Conservation (phyloP, 257 asterid species). For the Solanum rostratum region DNA sequence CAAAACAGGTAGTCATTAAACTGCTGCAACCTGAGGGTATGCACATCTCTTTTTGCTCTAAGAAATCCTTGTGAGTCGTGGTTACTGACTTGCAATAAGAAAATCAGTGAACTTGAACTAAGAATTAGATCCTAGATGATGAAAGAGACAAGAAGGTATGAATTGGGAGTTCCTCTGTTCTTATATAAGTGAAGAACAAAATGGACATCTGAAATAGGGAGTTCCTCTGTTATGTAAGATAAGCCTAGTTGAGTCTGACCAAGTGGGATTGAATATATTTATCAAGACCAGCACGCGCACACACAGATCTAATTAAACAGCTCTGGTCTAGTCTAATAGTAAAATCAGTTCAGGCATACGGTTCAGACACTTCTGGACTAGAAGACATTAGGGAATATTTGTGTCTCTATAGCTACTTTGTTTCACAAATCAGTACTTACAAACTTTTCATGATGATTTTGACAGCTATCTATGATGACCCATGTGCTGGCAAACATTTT, state of each 20-base stretch:
- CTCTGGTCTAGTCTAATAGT: background rate
- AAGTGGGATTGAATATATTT: background rate
- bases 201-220: background rate
- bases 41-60: background rate
- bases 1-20: background rate
- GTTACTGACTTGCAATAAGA: background rate
- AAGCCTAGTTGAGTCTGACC: background rate
- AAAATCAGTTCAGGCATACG: background rate
- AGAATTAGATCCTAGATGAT: background rate
- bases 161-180: background rate
- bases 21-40: background rate
- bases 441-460: background rate
- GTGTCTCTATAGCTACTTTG: background rate
- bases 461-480: constrained; percentile 60
- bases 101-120: background rate
- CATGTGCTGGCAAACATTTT: constrained; percentile 60
- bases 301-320: background rate
- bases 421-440: background rate
- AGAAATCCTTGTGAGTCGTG: background rate
- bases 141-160: background rate
- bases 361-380: background rate
- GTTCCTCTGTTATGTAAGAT: background rate
- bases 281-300: background rate
- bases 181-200: background rate
- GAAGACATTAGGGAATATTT: background rate